These are phyloP conservation scores for Fraxinus angustifolia DNA, from an alignment of 305 asterid genomes.

Conservation along the genomic window DNA sequence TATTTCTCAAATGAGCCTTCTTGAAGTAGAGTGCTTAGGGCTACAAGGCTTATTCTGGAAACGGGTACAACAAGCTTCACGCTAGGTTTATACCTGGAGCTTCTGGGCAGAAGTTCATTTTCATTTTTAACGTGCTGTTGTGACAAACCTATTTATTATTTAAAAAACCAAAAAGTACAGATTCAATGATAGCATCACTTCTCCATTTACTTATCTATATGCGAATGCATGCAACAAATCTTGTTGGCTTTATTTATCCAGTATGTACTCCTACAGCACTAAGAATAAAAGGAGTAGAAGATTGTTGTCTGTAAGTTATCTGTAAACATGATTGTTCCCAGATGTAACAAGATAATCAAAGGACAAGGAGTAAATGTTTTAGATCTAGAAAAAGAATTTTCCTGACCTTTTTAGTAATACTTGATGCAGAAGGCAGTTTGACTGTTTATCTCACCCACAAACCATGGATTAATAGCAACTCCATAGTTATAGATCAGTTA, in stretches of 20 bases:
- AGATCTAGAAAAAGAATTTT: neutral
- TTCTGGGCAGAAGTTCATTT: neutral
- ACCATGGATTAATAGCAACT: neutral
- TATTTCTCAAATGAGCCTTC: neutral
- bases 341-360: neutral
- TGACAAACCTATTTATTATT: neutral
- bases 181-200: neutral
- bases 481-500: neutral
- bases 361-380: neutral
- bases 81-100: neutral
- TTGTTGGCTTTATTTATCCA: neutral
- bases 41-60: neutral
- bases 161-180: neutral
- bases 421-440: neutral
- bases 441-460: neutral
- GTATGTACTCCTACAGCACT: neutral
- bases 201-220: neutral
- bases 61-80: neutral
- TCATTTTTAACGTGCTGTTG: neutral
- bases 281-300: neutral
- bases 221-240: neutral
- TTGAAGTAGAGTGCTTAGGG: neutral
- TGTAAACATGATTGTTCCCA: neutral
- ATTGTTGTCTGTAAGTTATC: neutral
- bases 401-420: neutral